Conservation (phyloP, 176 grass and related monocot species). For the Miscanthus lutarioriparius region DNA sequence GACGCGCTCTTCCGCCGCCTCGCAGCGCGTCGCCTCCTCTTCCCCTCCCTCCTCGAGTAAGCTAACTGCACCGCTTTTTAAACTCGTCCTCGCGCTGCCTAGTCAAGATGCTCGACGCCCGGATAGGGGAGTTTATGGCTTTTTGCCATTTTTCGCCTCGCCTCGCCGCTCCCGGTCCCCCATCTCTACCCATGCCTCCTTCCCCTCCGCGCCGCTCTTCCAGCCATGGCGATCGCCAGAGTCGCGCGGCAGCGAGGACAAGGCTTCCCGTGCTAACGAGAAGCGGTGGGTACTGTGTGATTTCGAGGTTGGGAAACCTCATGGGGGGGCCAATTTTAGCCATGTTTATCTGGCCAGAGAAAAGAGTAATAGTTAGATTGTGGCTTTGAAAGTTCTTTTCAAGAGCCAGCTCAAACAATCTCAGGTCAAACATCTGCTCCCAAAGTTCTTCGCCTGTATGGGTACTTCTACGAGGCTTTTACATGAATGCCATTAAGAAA, state of each 20-base stretch:
- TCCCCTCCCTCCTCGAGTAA: conserved; percentile 90
- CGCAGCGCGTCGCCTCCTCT: conserved; percentile 57
- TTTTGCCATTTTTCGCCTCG: not conserved
- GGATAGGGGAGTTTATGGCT: not conserved
- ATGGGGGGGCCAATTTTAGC: conserved; percentile 88
- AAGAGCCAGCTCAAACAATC: conserved; percentile 92
- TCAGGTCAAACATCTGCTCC: conserved; percentile 85
- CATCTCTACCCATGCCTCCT: not conserved
- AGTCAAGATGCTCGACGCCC: not conserved
- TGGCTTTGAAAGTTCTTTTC: conserved; percentile 94
- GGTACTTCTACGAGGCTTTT: conserved; percentile 46
- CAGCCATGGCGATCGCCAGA: not conserved
- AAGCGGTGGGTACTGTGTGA: conserved; percentile 78
- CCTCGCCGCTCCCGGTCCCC: not conserved
- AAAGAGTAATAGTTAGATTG: conserved; percentile 70
- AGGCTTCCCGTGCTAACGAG: conserved; percentile 37
- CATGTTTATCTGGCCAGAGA: conserved; percentile 81
- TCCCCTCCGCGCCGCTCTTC: not conserved
- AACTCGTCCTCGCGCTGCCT: not conserved
- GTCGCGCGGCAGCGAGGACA: not conserved
- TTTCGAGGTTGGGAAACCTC: conserved; percentile 77
- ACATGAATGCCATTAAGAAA: too few species aligned
- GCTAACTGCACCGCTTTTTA: not conserved
- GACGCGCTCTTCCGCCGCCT: conserved; percentile 75
- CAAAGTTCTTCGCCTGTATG: conserved; percentile 80